phyloP scores from a whole-genome alignment of 2,329 filamentous ascomycete species.

The Neopestalotiopsis sp. region DNA sequence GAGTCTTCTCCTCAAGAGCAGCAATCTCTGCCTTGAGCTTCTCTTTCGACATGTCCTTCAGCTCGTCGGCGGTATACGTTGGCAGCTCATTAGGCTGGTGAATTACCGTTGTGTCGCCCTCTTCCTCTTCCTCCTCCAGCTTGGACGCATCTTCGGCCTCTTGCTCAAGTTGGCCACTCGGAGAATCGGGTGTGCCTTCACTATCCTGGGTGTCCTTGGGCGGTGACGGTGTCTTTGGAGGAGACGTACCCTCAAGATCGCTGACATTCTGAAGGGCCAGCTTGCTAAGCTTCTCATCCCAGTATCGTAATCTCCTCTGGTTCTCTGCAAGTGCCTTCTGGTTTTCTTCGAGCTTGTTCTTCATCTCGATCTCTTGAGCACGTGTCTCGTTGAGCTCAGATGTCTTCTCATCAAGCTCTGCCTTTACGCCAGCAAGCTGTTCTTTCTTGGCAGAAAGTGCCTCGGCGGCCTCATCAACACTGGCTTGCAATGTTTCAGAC shows the following conservation, averaged over 20 bases:
- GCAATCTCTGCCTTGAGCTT: constrained; percentile 66
- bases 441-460: constrained; percentile 79
- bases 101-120: constrained; percentile 22
- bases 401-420: constrained; percentile 84
- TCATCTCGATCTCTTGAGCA: constrained; percentile 95
- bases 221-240: constrained; percentile 28
- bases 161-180: constrained; percentile 16
- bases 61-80: constrained; percentile 75
- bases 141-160: constrained; percentile 21
- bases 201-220: constrained; percentile 36
- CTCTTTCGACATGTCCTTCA: constrained; percentile 69
- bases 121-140: constrained; percentile 26
- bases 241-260: constrained; percentile 58
- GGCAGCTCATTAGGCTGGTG: constrained; percentile 67
- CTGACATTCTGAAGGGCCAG: constrained; percentile 81
- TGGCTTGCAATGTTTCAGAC: constrained; percentile 72
- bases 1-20: constrained; percentile 70
- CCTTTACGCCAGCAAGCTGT: constrained; percentile 79
- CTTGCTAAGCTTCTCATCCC: constrained; percentile 89
- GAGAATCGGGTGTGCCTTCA: constrained; percentile 35
- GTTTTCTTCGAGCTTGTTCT: constrained; percentile 95
- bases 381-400: constrained; percentile 87
- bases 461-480: constrained; percentile 83
- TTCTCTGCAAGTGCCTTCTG: constrained; percentile 88
- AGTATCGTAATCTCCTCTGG: constrained; percentile 81